phyloP scores from a whole-genome alignment of 1,284 basidiomycete genomes.

The Jaminaea rosea region DNA sequence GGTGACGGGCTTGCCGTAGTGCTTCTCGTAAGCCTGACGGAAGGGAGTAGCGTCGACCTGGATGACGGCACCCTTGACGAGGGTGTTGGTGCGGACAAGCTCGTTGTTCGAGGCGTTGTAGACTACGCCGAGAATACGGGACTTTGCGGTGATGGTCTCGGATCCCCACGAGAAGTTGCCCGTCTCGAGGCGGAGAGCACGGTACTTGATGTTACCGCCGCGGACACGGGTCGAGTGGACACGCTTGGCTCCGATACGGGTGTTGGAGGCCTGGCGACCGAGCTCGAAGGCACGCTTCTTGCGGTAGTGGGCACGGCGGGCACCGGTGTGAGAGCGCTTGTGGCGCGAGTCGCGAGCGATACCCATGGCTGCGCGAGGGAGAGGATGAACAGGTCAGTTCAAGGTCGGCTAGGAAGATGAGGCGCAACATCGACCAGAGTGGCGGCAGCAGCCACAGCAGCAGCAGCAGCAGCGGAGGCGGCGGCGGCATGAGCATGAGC shows the following conservation, averaged over 20 bases:
- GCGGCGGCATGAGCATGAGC: neutral
- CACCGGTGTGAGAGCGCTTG: slow-evolving; percentile 46
- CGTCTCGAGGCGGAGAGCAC: slow-evolving; percentile 44
- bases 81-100: slow-evolving; percentile 47
- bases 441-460: neutral
- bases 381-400: neutral
- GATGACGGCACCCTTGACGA: slow-evolving; percentile 45
- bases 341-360: slow-evolving; percentile 47
- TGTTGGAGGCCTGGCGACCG: slow-evolving; percentile 47
- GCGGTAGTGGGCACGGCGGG: slow-evolving; percentile 45
- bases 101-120: slow-evolving; percentile 48
- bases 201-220: slow-evolving; percentile 46
- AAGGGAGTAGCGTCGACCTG: slow-evolving; percentile 47
- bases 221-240: slow-evolving; percentile 46
- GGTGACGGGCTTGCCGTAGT: slow-evolving; percentile 46
- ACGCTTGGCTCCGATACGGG: slow-evolving; percentile 45
- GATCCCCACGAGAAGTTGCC: slow-evolving; percentile 48
- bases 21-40: slow-evolving; percentile 47
- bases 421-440: neutral
- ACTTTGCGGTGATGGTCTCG: slow-evolving; percentile 47
- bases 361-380: slow-evolving; percentile 29
- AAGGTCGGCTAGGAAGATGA: neutral
- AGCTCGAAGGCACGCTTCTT: slow-evolving; percentile 47
- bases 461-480: neutral
- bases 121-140: slow-evolving; percentile 46